Conservation (phyloP, 202 grass and related monocot genomes). For the Saccharum hybrid region DNA sequence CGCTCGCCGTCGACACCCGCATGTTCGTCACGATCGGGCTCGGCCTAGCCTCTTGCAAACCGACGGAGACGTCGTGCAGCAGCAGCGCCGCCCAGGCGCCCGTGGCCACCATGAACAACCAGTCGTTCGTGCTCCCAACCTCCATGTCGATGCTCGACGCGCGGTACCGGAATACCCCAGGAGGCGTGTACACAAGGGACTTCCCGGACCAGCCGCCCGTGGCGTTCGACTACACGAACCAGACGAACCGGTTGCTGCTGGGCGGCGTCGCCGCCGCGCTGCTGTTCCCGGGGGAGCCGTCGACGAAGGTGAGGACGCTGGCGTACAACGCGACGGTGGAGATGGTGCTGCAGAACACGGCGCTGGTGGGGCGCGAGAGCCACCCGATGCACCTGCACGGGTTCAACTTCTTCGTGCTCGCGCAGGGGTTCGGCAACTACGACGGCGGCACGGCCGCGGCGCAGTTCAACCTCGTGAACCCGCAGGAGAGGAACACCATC, state of each 20-base stretch:
- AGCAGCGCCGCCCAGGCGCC: not conserved
- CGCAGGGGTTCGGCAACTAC: slow-evolving; percentile 67
- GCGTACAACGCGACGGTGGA: slow-evolving; percentile 64
- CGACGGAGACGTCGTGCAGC: slow-evolving; percentile 38
- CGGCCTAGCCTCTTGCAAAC: slow-evolving; percentile 22
- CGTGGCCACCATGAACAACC: slow-evolving; percentile 62
- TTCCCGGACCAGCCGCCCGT: slow-evolving; percentile 53
- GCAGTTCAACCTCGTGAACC: slow-evolving; percentile 52
- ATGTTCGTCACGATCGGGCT: slow-evolving; percentile 64
- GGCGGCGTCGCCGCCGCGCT: not conserved
- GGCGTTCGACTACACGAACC: slow-evolving; percentile 58
- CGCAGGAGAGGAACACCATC: slow-evolving; percentile 61
- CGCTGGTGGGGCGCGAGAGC: slow-evolving; percentile 57
- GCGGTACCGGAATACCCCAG: not conserved
- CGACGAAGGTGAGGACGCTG: slow-evolving; percentile 56
- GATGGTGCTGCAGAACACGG: slow-evolving; percentile 76
- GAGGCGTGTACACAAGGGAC: slow-evolving; percentile 49
- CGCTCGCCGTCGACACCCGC: slow-evolving; percentile 46
- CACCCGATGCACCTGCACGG: slow-evolving; percentile 68
- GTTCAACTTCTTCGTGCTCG: slow-evolving; percentile 64
- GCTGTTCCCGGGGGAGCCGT: slow-evolving; percentile 11
- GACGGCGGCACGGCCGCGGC: not conserved
- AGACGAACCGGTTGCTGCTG: not conserved
- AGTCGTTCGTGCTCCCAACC: slow-evolving; percentile 51
- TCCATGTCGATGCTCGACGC: slow-evolving; percentile 51